Evolutionary conservation across 805 yeast genomes (phyloP), one percentile per base, ranked within the genome.

Genomic region (Candida nitratophila): DNA sequence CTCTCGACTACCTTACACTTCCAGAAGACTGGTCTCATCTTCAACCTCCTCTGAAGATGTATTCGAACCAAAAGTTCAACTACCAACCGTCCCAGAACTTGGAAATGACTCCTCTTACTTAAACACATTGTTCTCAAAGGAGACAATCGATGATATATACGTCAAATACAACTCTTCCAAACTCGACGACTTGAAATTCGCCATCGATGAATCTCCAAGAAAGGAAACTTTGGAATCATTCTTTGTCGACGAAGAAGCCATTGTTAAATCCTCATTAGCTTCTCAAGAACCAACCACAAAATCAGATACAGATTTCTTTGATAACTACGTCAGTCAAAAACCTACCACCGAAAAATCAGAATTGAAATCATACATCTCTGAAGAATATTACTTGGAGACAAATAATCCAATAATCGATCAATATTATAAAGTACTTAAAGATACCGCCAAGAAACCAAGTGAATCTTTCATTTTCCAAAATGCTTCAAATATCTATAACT

Each of bases 61-160:
- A n/a, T n/a, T n/a, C n/a, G n/a, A n/a, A 3, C 48, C 57, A 11
- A 31, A 36, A n/a, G 48, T 60, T 40, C 59, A 53, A 47, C 42
- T 58, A 4, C 65, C 65, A 10, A 42, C 50, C 2, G 49, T 59
- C 27, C 54, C 50, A 9, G 42, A 52, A 22, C 19, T 65, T 22
- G 62, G 59, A 36, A 11, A 17, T 19, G n/a, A 34, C 12, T 15
- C 9, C 9, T 8, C 22, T 20, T 20, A 17, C 11, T 34, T 34
- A 20, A 3, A 34, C 6, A 34, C 37, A 7, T 58, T 80, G 4
- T 66, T 74, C 44, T 68, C 79, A 3, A 41, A 66, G 1, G 49
- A 65, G 37, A 78, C 80, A 10, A 54, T 79, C n/a, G 55, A 71
- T 14, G 74, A 69, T 46, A 71, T 76, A 3, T 79, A 81, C 77